Evolutionary conservation across 2,329 filamentous ascomycete species (phyloP), one percentile per base, ranked within the genome.

Genomic region (Colletotrichum gigasporum): DNA sequence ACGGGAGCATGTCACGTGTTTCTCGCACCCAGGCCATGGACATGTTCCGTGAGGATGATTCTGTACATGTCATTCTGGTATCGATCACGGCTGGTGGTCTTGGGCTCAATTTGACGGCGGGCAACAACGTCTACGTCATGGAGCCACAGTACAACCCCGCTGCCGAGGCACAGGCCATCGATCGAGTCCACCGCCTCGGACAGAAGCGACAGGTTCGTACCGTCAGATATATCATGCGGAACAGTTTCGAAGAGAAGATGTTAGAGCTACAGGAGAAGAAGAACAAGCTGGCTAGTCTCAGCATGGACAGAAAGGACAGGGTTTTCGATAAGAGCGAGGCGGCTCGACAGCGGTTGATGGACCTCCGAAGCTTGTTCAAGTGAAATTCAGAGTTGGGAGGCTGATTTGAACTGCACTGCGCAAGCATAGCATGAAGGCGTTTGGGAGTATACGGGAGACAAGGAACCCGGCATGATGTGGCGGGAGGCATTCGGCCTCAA

Each of bases 121-220:
- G 91, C 30, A 96, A 90, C 74, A 91, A 87, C 58, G 95, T 96
- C 12, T 98, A 96, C 75, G 91, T 98, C 71, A 98, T 99, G 95
- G 96, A 99, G 75, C 96, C 96, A 5, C 94, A 97, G 74, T 99
- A 95, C 81, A 99, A 99, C 72, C 96, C 96, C 0, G 94, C 94
- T 0, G 93, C 94, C 0, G 95, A 99, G 76, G 92, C 94, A 5
- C 96, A 99, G 78, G 96, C 96, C 2, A 86, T 98, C 7, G 96
- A 98, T 75, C 92, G 96, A 28, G 93, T 99, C 5, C 94, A 97
- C 75, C 90, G 94, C 16, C 82, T 97, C 2, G 94, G 96, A 0
- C 96, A 99, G 81, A 96, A 88, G 71, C 85, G 96, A n/a, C 87
- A 90, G 11, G 96, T 99, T 0, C 86, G 87, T n/a, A 96, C 94